Conservation (phyloP, 1,284 basidiomycete genomes). For the Athelia psychrophila region DNA sequence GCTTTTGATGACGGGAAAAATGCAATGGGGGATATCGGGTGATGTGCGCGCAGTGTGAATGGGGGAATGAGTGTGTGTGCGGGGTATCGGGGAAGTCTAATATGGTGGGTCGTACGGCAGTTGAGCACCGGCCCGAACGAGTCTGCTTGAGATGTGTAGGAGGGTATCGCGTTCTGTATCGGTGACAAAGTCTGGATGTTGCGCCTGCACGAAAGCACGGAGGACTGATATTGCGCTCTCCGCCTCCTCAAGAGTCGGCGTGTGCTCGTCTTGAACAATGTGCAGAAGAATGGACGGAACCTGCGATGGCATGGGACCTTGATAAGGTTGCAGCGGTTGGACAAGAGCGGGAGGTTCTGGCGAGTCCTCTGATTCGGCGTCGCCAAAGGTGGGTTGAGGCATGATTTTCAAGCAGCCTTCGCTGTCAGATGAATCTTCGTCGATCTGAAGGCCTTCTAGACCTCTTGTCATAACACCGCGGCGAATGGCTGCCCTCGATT, state of each 20-base stretch:
- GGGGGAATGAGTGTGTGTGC: neutral
- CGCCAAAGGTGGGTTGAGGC: neutral
- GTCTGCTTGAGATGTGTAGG: neutral
- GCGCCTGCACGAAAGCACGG: slow-evolving; percentile 18
- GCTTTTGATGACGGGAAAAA: neutral
- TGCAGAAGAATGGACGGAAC: neutral
- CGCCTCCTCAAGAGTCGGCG: neutral
- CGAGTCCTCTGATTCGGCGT: slow-evolving; percentile 3
- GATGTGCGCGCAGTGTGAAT: neutral
- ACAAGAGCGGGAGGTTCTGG: neutral
- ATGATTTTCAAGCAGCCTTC: neutral
- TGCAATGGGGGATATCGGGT: neutral
- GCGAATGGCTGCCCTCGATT: slow-evolving; percentile 72
- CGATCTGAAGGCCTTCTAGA: neutral
- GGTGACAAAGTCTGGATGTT: slow-evolving; percentile 18
- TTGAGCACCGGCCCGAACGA: neutral
- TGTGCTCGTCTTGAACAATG: neutral
- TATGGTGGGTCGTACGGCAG: neutral
- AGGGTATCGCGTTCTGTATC: neutral
- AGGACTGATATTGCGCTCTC: neutral
- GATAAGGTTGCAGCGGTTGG: neutral
- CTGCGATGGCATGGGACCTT: neutral
- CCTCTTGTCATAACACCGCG: slow-evolving; percentile 54
- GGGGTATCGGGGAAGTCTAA: neutral
- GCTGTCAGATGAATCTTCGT: neutral